These are phyloP conservation scores for Penicillium sp. DNA, from an alignment of 2,329 filamentous ascomycete genomes.

Conservation along the genomic window DNA sequence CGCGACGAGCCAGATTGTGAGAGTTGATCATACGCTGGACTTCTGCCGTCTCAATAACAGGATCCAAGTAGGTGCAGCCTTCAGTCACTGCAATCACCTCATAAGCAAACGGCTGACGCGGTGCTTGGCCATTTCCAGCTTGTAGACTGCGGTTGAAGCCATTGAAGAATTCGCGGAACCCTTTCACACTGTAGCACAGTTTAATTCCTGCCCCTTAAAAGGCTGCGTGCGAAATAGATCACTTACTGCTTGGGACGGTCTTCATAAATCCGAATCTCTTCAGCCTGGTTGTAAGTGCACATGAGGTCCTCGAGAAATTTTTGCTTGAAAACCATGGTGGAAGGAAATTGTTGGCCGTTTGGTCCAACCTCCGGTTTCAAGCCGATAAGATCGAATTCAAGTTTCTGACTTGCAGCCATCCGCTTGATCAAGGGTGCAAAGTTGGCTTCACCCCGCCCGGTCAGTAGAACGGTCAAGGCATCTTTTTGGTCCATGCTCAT, in stretches of 20 bases:
- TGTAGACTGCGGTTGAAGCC: constrained; percentile 63
- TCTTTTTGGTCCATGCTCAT: constrained; percentile 80
- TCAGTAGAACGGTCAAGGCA: constrained; percentile 77
- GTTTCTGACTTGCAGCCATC: constrained; percentile 68
- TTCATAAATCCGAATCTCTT: constrained; percentile 70
- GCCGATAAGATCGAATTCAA: constrained; percentile 82
- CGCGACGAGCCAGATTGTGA: constrained; percentile 57
- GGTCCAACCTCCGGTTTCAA: constrained; percentile 83
- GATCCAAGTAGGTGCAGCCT: constrained; percentile 65
- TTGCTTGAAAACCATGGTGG: constrained; percentile 91
- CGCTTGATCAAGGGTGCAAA: constrained; percentile 75
- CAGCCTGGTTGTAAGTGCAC: constrained; percentile 75
- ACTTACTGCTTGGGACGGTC: constrained; percentile 55
- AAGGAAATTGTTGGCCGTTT: constrained; percentile 67
- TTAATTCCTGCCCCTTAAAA: constrained; percentile 9
- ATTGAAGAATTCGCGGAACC: constrained; percentile 77
- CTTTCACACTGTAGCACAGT: constrained; percentile 53
- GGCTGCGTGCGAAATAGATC: not conserved
- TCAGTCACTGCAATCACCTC: constrained; percentile 87
- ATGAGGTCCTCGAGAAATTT: constrained; percentile 72
- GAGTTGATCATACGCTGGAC: constrained; percentile 84
- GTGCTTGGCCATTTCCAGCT: constrained; percentile 36
- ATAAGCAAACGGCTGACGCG: constrained; percentile 60
- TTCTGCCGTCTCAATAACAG: constrained; percentile 71
- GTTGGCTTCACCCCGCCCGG: constrained; percentile 70